A percentile compares a stretch with the other conserved stretches of the same genome.
Conservation (phyloP, 1,139 yeast genomes). For the Groenewaldozyma auringiensis region DNA sequence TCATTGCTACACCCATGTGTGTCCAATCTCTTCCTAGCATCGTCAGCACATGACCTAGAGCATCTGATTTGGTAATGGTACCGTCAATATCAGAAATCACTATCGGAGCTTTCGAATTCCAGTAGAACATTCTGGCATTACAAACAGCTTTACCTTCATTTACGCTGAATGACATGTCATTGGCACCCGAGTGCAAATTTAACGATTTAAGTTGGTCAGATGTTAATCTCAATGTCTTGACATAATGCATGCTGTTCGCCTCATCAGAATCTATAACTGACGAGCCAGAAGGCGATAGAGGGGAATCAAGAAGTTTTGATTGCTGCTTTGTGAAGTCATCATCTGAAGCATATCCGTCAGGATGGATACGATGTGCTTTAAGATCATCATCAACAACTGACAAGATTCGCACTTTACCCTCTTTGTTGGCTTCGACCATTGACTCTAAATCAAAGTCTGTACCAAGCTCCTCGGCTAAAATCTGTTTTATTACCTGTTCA, state of each 20-base stretch:
- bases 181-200: conserved; percentile 70
- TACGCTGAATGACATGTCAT: conserved; percentile 69
- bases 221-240: conserved; percentile 83
- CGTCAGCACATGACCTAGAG: conserved; percentile 90
- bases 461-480: conserved; percentile 65
- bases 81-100: conserved; percentile 98
- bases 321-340: conserved; percentile 11
- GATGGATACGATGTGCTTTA: conserved; percentile 5
- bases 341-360: conserved; percentile 7
- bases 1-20: conserved; percentile 87
- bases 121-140: conserved; percentile 64
- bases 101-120: conserved; percentile 82
- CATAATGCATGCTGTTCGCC: conserved; percentile 35
- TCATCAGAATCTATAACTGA: conserved; percentile 14
- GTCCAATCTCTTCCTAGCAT: conserved; percentile 98
- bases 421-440: conserved; percentile 52
- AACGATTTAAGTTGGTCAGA: conserved; percentile 78
- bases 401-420: conserved; percentile 66
- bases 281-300: conserved; percentile 10
- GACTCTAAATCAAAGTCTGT: conserved; percentile 39
- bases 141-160: conserved; percentile 76
- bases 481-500: conserved; percentile 56
- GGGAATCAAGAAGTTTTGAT: conserved; percentile 10
- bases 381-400: conserved; percentile 25
- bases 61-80: conserved; percentile 95